Evolutionary conservation across 169 alveolate genomes (phyloP).

Genomic region (Eimeria necatrix): DNA sequence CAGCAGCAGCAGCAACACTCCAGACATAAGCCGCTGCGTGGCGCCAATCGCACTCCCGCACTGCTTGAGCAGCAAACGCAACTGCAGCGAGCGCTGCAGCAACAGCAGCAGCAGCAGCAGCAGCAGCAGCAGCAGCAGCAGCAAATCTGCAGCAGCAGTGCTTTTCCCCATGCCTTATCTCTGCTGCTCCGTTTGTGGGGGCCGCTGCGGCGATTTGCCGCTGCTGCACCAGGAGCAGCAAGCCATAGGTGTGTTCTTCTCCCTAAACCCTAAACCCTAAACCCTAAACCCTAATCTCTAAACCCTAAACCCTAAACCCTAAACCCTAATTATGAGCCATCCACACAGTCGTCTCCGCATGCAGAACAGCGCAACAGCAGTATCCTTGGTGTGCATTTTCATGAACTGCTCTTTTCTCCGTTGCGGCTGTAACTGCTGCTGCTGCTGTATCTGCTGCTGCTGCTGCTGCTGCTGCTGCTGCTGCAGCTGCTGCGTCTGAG

Average conservation of each 20-base stretch:
- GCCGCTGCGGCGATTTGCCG: slow-evolving; percentile 16
- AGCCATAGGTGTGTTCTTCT: background rate
- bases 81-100: slow-evolving; percentile 18
- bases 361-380: no score
- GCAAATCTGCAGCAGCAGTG: slow-evolving; percentile 1
- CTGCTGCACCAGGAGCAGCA: slow-evolving; percentile 54
- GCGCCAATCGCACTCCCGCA: slow-evolving; percentile 26
- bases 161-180: slow-evolving; percentile 18
- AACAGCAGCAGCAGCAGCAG: slow-evolving; percentile 34
- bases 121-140: slow-evolving; percentile 27
- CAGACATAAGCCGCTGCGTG: slow-evolving; percentile 30
- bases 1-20: slow-evolving; percentile 11
- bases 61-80: slow-evolving; percentile 12
- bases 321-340: no score
- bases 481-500: slow-evolving; percentile 51
- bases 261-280: no score
- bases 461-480: slow-evolving; percentile 46
- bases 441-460: background rate
- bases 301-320: no score
- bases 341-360: no score
- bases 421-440: no score
- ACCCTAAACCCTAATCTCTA: no score
- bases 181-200: background rate
- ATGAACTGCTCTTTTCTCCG: no score
- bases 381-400: no score